phyloP scores from a whole-genome alignment of 192 early-diverging fungal genomes.

The Phycomyces nitens region DNA sequence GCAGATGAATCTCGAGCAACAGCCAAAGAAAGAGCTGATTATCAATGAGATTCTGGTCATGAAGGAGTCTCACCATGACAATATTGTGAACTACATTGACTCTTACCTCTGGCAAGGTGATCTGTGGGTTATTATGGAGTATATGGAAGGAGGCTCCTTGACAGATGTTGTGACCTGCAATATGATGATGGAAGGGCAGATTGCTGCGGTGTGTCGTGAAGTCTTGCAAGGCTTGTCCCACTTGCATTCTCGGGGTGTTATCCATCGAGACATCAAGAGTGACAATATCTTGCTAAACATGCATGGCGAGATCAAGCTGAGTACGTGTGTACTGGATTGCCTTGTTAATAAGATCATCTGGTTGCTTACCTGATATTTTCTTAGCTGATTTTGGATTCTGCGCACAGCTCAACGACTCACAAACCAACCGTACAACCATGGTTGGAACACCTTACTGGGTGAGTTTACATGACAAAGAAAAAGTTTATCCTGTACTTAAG shows the following conservation, averaged over 20 bases:
- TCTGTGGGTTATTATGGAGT: constrained; percentile 93
- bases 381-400: constrained; percentile 87
- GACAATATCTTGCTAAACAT: constrained; percentile 76
- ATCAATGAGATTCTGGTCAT: constrained; percentile 84
- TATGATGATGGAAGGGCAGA: constrained; percentile 81
- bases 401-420: constrained; percentile 71
- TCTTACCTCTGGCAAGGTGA: constrained; percentile 76
- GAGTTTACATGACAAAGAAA: no score
- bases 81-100: constrained; percentile 92
- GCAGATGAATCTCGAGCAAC: constrained; percentile 84
- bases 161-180: constrained; percentile 89
- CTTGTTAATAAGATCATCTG: background rate
- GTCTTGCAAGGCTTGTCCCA: constrained; percentile 63
- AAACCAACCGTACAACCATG: constrained; percentile 74
- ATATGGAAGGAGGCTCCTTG: constrained; percentile 90
- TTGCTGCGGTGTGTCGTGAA: constrained; percentile 82
- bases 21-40: constrained; percentile 88
- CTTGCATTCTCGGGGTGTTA: constrained; percentile 70
- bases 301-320: constrained; percentile 76
- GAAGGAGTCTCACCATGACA: constrained; percentile 77
- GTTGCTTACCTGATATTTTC: background rate
- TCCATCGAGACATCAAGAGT: constrained; percentile 81
- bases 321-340: constrained; percentile 11
- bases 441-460: constrained; percentile 82
- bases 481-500: background rate